Base-by-base conservation (phyloP, 139 green algal species). In the Chlorella sp. region DNA sequence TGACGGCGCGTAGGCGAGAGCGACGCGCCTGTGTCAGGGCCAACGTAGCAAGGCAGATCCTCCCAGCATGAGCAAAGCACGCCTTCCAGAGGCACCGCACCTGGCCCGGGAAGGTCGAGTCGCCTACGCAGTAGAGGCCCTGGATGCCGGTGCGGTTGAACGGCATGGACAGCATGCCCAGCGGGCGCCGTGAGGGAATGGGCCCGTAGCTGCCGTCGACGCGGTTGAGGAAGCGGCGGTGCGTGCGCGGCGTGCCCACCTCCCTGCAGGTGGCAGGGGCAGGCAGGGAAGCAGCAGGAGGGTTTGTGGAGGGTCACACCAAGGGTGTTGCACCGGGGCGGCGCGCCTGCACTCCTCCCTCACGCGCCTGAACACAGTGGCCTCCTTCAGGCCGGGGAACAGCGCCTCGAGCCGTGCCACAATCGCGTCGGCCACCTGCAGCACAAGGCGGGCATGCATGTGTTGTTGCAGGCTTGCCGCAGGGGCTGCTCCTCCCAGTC, bases 41-140 rank as follows among this genome's bases (percentile, higher is more conserved):
- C n/a, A n/a, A n/a, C n/a, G n/a, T n/a, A n/a, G n/a, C n/a, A n/a
- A n/a, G n/a, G n/a, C n/a, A n/a, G n/a, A n/a, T n/a, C n/a, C n/a
- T n/a, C n/a, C n/a, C n/a, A n/a, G n/a, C n/a, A n/a, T n/a, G n/a
- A n/a, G n/a, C n/a, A n/a, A n/a, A n/a, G n/a, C n/a, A n/a, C n/a
- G n/a, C n/a, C n/a, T n/a, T n/a, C n/a, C n/a, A n/a, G n/a, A n/a
- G n/a, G n/a, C n/a, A n/a, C n/a, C n/a, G n/a, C n/a, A n/a, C n/a
- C n/a, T n/a, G 90, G 1, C 95, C 95, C 0, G 95, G 95, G 87
- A 99, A 99, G 15, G 92, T 96, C 46, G 85, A 94, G 89, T 99
- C 95, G 1, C 95, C 95, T 25, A 97, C 94, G 77, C 95, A 99
- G 84, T 99, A 99, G 36, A 99, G 87, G 5, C 93, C 91, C 23